A percentile compares a stretch with the other conserved stretches of the same genome.
phyloP scores from a whole-genome alignment of 2,329 filamentous ascomycete species.

The Daldinia sp. region DNA sequence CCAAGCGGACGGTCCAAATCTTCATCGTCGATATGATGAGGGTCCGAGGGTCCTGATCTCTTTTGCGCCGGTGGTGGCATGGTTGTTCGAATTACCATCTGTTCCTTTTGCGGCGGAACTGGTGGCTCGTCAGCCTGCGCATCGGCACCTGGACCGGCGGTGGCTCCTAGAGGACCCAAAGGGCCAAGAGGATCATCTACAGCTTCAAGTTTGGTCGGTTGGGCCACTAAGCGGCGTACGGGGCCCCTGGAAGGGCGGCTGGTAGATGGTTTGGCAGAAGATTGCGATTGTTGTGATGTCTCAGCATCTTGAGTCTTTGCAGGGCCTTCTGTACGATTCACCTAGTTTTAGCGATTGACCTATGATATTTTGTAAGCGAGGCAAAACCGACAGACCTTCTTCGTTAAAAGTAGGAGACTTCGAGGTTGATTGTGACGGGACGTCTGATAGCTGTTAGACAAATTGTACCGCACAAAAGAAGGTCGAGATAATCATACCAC shows the following conservation, averaged over 20 bases:
- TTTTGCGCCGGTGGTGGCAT: slow-evolving; percentile 58
- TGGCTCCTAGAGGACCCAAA: slow-evolving; percentile 71
- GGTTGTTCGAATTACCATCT: slow-evolving; percentile 66
- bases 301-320: slow-evolving; percentile 42
- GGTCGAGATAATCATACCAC: slow-evolving; percentile 47
- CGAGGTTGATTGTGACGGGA: slow-evolving; percentile 50
- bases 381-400: slow-evolving; percentile 38
- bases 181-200: slow-evolving; percentile 81
- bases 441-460: slow-evolving; percentile 46
- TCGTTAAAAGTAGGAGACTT: slow-evolving; percentile 42
- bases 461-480: slow-evolving; percentile 17
- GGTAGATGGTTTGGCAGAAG: slow-evolving; percentile 43
- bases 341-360: slow-evolving; percentile 23
- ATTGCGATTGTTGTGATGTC: slow-evolving; percentile 45
- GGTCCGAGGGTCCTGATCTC: slow-evolving; percentile 59
- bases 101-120: slow-evolving; percentile 74
- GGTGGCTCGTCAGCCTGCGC: slow-evolving; percentile 63
- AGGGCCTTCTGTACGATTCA: slow-evolving; percentile 31
- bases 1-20: slow-evolving; percentile 62
- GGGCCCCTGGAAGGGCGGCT: slow-evolving; percentile 43
- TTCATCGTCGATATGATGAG: slow-evolving; percentile 75
- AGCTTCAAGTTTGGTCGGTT: slow-evolving; percentile 80
- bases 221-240: slow-evolving; percentile 71
- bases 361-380: background rate
- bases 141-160: slow-evolving; percentile 47